These are phyloP conservation scores for Aspergillus ustus DNA, from an alignment of 2,329 filamentous ascomycete genomes.

Conservation along the genomic window DNA sequence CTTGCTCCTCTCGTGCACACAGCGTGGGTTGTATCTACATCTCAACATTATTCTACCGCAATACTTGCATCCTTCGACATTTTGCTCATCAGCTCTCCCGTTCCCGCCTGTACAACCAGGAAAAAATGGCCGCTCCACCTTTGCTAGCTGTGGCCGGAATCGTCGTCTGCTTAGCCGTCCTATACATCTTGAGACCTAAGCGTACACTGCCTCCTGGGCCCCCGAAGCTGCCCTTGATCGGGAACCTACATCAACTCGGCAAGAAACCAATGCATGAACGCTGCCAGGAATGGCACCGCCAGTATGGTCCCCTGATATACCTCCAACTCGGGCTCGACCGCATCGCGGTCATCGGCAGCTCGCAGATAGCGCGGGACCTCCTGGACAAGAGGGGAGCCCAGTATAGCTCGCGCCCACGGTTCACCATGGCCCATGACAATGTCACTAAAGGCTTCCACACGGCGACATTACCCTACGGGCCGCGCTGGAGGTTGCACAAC, in stretches of 20 bases:
- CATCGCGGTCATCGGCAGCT: conserved; percentile 52
- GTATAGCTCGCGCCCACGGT: conserved; percentile 57
- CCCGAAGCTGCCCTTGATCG: conserved; percentile 35
- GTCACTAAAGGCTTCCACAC: conserved; percentile 48
- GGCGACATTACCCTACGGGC: conserved; percentile 49
- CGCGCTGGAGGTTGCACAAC: conserved; percentile 45
- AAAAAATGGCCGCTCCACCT: no score
- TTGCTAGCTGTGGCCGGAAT: no score
- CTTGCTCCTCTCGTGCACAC: no score
- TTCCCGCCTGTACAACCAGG: no score
- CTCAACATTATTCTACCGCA: no score
- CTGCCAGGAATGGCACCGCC: conserved; percentile 37
- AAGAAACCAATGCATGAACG: conserved; percentile 28
- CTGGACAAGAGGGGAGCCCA: conserved; percentile 59
- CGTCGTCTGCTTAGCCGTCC: no score
- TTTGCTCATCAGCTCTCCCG: no score
- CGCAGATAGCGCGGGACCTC: conserved; percentile 58
- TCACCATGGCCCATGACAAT: conserved; percentile 34
- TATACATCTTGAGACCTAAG: no score
- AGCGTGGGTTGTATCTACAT: no score
- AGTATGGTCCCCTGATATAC: conserved; percentile 42
- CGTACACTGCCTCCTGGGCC: conserved; percentile 33
- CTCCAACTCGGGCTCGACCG: conserved; percentile 36
- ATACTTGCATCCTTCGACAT: no score
- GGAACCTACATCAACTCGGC: conserved; percentile 39